Evolutionary conservation across 331 rosid genomes (phyloP).

Genomic region (Stylosanthes scabra): DNA sequence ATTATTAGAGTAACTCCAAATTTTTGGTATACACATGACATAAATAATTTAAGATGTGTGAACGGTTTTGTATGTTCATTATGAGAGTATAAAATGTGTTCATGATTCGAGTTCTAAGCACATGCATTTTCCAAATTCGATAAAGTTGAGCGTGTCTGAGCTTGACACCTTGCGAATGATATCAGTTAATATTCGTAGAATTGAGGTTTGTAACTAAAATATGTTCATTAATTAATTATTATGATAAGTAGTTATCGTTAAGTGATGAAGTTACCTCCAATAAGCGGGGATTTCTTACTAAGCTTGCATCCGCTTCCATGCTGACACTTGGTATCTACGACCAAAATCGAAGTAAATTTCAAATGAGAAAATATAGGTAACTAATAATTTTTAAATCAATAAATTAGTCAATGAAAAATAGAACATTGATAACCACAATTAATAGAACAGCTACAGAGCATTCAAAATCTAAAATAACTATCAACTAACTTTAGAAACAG

Average conservation of each 20-base stretch:
- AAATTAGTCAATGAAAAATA: no score
- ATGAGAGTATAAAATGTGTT: no score
- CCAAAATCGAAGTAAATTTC: neutral
- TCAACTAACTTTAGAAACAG: no score
- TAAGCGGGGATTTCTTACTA: conserved; percentile 23
- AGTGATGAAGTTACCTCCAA: conserved; percentile 43
- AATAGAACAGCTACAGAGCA: no score
- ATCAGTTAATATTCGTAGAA: neutral
- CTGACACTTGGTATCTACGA: conserved; percentile 35
- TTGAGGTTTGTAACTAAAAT: neutral
- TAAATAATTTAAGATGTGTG: no score
- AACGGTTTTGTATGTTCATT: no score
- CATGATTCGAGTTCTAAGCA: neutral
- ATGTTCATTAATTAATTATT: neutral
- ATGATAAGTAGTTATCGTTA: neutral
- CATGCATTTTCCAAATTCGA: conserved; percentile 25
- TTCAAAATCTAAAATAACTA: no score
- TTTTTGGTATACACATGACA: no score
- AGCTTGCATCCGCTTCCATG: conserved; percentile 37
- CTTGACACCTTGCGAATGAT: neutral
- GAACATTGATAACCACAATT: no score
- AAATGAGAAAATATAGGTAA: neutral
- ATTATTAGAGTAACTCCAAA: no score
- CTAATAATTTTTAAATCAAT: no score
- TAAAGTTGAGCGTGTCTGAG: neutral